A percentile compares a stretch with the other conserved stretches of the same genome.
Conservation (phyloP, 1,284 basidiomycete species). For the Ceratobasidium sp. region DNA sequence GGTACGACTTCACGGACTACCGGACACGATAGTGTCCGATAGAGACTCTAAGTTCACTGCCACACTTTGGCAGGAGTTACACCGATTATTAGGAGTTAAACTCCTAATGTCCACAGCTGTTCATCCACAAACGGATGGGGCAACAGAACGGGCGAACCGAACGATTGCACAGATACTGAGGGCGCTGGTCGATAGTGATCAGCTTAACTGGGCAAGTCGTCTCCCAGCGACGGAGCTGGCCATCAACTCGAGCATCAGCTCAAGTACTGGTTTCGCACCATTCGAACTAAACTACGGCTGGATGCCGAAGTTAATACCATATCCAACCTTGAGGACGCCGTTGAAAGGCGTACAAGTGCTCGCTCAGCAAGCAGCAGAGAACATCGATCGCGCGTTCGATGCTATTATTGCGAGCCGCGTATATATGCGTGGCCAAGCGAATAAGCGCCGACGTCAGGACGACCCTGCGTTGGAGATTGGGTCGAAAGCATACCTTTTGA, state of each 20-base stretch:
- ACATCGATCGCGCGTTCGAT: conserved; percentile 1
- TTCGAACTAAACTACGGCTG: conserved; percentile 56
- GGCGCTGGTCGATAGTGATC: conserved; percentile 55
- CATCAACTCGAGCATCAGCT: conserved; percentile 54
- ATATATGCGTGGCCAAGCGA: conserved; percentile 23
- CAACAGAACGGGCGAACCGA: neutral
- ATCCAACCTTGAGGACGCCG: neutral
- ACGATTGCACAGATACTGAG: conserved; percentile 57
- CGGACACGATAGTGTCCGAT: conserved; percentile 60
- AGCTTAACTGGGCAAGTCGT: conserved; percentile 60
- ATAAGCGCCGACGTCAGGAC: neutral
- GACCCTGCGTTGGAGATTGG: neutral
- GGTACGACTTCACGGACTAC: conserved; percentile 61
- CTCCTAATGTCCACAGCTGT: conserved; percentile 60
- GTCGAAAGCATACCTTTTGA: neutral
- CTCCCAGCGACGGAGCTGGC: conserved; percentile 60
- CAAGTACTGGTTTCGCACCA: conserved; percentile 56
- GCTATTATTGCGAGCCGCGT: conserved; percentile 15
- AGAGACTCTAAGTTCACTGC: conserved; percentile 60
- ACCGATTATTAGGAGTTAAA: conserved; percentile 57
- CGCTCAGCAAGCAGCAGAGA: conserved; percentile 6
- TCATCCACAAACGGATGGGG: conserved; percentile 7
- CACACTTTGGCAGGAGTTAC: conserved; percentile 61
- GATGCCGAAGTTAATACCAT: conserved; percentile 50
- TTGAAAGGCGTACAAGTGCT: conserved; percentile 12